Percentiles rank a stretch among this genome's conserved stretches.
phyloP scores from a whole-genome alignment of 768 basidiomycete genomes.

The Trametes cubensis region DNA sequence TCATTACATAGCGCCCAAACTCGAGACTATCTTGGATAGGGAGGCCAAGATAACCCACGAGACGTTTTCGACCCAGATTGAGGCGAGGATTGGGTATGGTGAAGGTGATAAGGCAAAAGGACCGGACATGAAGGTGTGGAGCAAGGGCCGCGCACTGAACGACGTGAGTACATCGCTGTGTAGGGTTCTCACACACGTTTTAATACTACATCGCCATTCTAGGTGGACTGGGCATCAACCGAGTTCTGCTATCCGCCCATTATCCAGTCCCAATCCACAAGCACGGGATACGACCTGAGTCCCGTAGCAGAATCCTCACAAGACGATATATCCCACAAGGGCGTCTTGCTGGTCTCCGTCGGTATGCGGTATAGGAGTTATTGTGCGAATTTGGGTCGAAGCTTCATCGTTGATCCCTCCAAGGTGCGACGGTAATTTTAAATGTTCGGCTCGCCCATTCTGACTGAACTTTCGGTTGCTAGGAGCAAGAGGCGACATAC shows the following conservation, averaged over 20 bases:
- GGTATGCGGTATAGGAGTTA: constrained; percentile 94
- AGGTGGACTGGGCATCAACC: constrained; percentile 89
- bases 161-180: constrained; percentile 55
- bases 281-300: constrained; percentile 83
- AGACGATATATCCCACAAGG: constrained; percentile 82
- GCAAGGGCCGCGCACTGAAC: constrained; percentile 67
- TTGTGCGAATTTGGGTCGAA: constrained; percentile 89
- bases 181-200: neutral
- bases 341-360: constrained; percentile 84
- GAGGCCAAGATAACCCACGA: constrained; percentile 92
- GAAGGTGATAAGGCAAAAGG: constrained; percentile 77
- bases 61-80: constrained; percentile 80
- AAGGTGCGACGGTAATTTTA: constrained; percentile 49
- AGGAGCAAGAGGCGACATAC: constrained; percentile 95
- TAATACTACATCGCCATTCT: constrained; percentile 14
- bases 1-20: constrained; percentile 83
- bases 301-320: constrained; percentile 84
- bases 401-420: constrained; percentile 93
- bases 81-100: constrained; percentile 84
- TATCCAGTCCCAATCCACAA: constrained; percentile 89
- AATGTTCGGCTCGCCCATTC: constrained; percentile 12
- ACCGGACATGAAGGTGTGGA: constrained; percentile 94
- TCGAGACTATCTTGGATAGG: constrained; percentile 89
- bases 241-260: constrained; percentile 97
- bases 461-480: constrained; percentile 2